Evolutionary conservation across 306 rosid genomes (phyloP).

Genomic region (Cotoneaster glaucophyllus): DNA sequence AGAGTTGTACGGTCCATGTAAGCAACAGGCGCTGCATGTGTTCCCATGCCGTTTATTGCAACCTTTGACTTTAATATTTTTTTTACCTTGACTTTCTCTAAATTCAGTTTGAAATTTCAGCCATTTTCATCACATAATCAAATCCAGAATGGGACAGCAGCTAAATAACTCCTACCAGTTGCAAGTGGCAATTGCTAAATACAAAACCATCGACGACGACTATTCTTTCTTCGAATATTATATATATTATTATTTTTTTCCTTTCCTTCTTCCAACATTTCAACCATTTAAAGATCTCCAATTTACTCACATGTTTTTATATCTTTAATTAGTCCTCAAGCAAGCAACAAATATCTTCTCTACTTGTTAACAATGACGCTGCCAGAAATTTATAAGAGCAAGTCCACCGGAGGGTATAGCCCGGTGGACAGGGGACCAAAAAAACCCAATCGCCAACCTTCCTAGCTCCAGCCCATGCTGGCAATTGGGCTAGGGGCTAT

Average conservation of each 20-base stretch:
- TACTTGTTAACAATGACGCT: neutral
- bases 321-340: neutral
- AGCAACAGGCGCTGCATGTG: neutral
- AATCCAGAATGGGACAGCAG: neutral
- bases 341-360: neutral
- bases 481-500: too few relatives aligned
- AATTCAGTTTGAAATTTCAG: neutral
- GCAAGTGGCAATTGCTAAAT: too few relatives aligned
- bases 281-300: too few relatives aligned
- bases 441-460: too few relatives aligned
- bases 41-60: neutral
- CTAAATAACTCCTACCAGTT: neutral
- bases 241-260: neutral
- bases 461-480: too few relatives aligned
- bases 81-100: neutral
- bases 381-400: too few relatives aligned
- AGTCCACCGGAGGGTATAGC: too few relatives aligned
- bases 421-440: too few relatives aligned
- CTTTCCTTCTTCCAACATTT: neutral
- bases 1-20: conserved; percentile 5
- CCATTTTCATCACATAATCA: neutral
- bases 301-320: too few relatives aligned
- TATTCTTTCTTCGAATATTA: too few relatives aligned
- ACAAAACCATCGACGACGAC: too few relatives aligned
- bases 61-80: neutral